Percentiles rank a stretch among this genome's conserved stretches.
These are phyloP conservation scores for Populus hybrid DNA, from an alignment of 441 rosid genomes.

Conservation along the genomic window DNA sequence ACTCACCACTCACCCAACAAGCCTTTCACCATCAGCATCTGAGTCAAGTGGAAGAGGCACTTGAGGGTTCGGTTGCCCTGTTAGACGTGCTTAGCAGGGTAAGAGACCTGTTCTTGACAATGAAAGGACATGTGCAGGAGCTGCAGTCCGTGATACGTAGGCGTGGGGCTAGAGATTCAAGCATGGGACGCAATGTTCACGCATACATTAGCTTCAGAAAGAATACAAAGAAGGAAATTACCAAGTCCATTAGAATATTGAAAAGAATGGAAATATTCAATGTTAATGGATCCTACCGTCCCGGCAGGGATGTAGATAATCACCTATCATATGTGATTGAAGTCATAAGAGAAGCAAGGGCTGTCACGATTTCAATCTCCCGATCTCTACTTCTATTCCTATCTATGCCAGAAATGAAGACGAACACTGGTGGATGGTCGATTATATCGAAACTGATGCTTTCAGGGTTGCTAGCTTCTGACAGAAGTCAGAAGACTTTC, in stretches of 20 bases:
- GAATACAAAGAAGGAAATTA: slow-evolving; percentile 43
- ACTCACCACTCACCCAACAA: slow-evolving; percentile 36
- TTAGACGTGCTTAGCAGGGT: slow-evolving; percentile 51
- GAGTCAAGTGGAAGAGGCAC: slow-evolving; percentile 38
- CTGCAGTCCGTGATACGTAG: slow-evolving; percentile 62
- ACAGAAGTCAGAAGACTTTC: slow-evolving; percentile 25
- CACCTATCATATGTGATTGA: slow-evolving; percentile 23
- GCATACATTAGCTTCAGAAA: slow-evolving; percentile 47
- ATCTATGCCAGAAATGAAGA: slow-evolving; percentile 24
- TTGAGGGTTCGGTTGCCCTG: slow-evolving; percentile 53
- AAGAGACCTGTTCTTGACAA: slow-evolving; percentile 44
- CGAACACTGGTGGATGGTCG: slow-evolving; percentile 38
- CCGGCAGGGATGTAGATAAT: slow-evolving; percentile 14
- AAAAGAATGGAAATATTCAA: slow-evolving; percentile 26
- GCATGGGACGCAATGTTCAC: slow-evolving; percentile 36
- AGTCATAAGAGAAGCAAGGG: slow-evolving; percentile 42
- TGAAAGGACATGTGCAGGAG: slow-evolving; percentile 45
- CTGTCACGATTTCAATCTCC: slow-evolving; percentile 34
- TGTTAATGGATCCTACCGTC: neutral
- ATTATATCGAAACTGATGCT: slow-evolving; percentile 48
- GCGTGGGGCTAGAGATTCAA: slow-evolving; percentile 33
- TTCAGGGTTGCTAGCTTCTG: slow-evolving; percentile 23
- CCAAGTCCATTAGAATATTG: slow-evolving; percentile 32
- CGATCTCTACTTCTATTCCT: slow-evolving; percentile 45
- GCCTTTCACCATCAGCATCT: slow-evolving; percentile 24